Base-by-base conservation (phyloP, 139 green algal species). In the Closterium sp. region DNA sequence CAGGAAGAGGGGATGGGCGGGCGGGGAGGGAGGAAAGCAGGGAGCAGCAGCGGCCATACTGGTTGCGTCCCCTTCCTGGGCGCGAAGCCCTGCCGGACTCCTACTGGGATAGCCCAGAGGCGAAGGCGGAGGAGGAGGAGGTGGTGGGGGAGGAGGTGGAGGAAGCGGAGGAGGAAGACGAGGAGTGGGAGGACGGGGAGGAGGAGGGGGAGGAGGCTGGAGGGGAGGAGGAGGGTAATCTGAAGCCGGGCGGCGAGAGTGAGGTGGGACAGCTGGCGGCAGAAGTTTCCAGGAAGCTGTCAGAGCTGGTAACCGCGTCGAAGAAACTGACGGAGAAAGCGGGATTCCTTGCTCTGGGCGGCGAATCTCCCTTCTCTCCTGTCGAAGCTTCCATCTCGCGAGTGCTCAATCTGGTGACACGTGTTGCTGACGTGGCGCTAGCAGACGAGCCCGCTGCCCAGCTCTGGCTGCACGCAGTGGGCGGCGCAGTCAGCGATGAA, bases 391-490 rank as follows among this genome's bases (percentile, higher is more conserved):
- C 55, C 4, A 76, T 28, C 25, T 76, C 55, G 16, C 55, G 55
- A 5, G 55, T 76, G 16, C 25, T 76, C 55, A 28, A 76, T 33
- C 83, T 86, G 28, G 83, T 86, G 23, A 33, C n/a, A 9, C 30
- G 8, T 7, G 83, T 86, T 32, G n/a, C 30, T 32, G 83, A 86
- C 6, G 83, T 34, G 87, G 87, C 87, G 6, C 31, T 28, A 31
- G 31, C 32, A 12, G 87, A 90, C 31, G 87, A 90, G 66, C 87
- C 87, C 12, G 87, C 87, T 9, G 87, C 87, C 30, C 87, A 87
- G 32, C 87, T 90, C 9, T 90, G 87, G 87, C 87, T 90, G 31
- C 83, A 86, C 83, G 83, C 83, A 28, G 83, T 86, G 83, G 83
- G 83, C 83, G 83, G 83, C 7, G 83, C n/a, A 32, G 83, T 34